Conservation (phyloP, 805 yeast species). For the Lipomyces oligophaga region DNA sequence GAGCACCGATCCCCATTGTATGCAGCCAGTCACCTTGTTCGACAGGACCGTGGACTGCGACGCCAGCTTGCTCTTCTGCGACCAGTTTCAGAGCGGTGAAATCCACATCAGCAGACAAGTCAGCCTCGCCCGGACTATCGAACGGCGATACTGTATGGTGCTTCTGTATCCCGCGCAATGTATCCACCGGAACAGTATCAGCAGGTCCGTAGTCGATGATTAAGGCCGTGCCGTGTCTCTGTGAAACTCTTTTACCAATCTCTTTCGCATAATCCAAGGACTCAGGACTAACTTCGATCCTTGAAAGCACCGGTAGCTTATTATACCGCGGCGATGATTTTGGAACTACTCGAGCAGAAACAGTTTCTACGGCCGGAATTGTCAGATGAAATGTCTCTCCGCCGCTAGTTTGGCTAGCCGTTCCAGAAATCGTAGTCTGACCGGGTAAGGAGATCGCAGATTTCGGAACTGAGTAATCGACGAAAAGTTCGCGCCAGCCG, state of each 20-base stretch:
- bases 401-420: slow-evolving; percentile 8
- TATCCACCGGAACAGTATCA: slow-evolving; percentile 59
- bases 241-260: slow-evolving; percentile 45
- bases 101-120: slow-evolving; percentile 80
- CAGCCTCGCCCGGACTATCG: slow-evolving; percentile 71
- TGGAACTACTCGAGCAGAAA: slow-evolving; percentile 55
- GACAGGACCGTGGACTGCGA: slow-evolving; percentile 52
- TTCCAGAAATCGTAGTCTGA: slow-evolving; percentile 31
- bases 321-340: slow-evolving; percentile 48
- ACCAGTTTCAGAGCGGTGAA: slow-evolving; percentile 54
- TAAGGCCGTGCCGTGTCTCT: slow-evolving; percentile 56
- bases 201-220: slow-evolving; percentile 75
- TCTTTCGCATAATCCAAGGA: slow-evolving; percentile 55
- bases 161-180: slow-evolving; percentile 67
- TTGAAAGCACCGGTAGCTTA: slow-evolving; percentile 51
- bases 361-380: slow-evolving; percentile 56
- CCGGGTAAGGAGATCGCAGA: slow-evolving; percentile 32
- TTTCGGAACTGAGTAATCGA: slow-evolving; percentile 46
- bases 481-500: slow-evolving; percentile 78
- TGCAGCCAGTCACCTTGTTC: slow-evolving; percentile 80
- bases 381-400: slow-evolving; percentile 50
- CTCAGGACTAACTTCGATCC: slow-evolving; percentile 73
- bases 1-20: slow-evolving; percentile 66
- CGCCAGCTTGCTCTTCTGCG: slow-evolving; percentile 31
- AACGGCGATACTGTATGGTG: slow-evolving; percentile 76